phyloP scores from a whole-genome alignment of 805 yeast genomes.

The Sugiyamaella valdiviana region DNA sequence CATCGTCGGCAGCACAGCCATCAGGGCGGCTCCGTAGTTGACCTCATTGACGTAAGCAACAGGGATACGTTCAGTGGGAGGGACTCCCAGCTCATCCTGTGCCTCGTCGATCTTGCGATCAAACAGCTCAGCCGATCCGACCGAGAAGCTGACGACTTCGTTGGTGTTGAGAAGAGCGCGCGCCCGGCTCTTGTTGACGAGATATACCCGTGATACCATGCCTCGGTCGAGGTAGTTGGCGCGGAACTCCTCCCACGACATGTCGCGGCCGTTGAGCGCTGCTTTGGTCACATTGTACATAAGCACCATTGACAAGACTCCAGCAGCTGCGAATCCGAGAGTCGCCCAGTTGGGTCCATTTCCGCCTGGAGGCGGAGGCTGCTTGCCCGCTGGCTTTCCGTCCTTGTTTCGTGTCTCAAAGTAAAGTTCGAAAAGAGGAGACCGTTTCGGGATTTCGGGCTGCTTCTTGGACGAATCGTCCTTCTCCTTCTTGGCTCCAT shows the following conservation, averaged over 20 bases:
- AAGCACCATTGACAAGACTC: neutral
- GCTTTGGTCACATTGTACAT: neutral
- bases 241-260: constrained; percentile 91
- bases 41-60: constrained; percentile 73
- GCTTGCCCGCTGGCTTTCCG: neutral
- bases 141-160: constrained; percentile 53
- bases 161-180: constrained; percentile 49
- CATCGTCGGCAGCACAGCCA: constrained; percentile 83
- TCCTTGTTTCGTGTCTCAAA: constrained; percentile 2
- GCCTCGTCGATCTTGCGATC: constrained; percentile 73
- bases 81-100: constrained; percentile 61
- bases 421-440: constrained; percentile 3
- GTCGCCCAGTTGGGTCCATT: neutral
- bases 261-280: constrained; percentile 34
- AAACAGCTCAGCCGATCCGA: constrained; percentile 85
- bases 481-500: neutral
- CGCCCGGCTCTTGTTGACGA: constrained; percentile 72
- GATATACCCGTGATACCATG: constrained; percentile 63
- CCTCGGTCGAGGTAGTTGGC: constrained; percentile 68
- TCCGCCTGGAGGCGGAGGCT: neutral
- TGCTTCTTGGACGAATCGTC: neutral
- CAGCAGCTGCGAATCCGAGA: neutral
- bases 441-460: neutral
- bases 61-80: constrained; percentile 65
- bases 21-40: constrained; percentile 51